These are phyloP conservation scores for Melastoma candidum DNA, from an alignment of 441 rosid genomes.

Conservation along the genomic window DNA sequence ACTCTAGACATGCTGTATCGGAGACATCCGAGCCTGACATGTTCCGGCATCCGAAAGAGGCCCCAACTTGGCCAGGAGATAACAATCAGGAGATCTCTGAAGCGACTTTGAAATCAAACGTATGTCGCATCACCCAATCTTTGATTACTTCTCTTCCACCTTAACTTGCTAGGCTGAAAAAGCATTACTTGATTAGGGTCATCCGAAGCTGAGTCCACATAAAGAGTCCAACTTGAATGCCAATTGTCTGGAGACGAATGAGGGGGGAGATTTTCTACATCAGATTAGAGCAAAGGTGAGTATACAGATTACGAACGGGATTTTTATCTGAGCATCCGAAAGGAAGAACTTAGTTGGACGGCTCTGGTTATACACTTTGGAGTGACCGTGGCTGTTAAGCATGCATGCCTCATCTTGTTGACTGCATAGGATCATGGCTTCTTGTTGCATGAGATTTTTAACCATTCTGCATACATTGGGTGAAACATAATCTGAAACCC, in stretches of 20 bases:
- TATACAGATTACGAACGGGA: background rate
- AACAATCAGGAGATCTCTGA: constrained; percentile 23
- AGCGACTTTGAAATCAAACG: constrained; percentile 38
- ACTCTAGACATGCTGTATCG: constrained; percentile 25
- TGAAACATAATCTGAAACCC: too few species aligned
- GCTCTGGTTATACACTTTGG: too few species aligned
- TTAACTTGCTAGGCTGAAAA: background rate
- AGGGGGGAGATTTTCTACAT: constrained; percentile 52
- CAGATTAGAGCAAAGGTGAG: constrained; percentile 18
- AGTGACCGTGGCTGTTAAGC: too few species aligned
- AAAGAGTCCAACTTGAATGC: constrained; percentile 33
- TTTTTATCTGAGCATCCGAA: background rate
- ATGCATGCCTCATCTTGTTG: too few species aligned
- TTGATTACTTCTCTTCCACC: constrained; percentile 18
- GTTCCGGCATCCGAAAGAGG: constrained; percentile 25
- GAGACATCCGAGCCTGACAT: constrained; percentile 20
- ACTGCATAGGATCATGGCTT: too few species aligned
- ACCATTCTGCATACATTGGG: too few species aligned
- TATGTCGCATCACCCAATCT: constrained; percentile 12
- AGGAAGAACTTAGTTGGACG: too few species aligned
- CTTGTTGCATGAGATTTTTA: too few species aligned
- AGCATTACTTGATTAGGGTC: constrained; percentile 20
- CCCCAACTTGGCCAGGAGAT: constrained; percentile 27
- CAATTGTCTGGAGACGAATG: constrained; percentile 34
- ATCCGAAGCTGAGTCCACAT: constrained; percentile 29